These are phyloP conservation scores for Candida broadrunensis DNA, from an alignment of 805 yeast species.

Conservation along the genomic window DNA sequence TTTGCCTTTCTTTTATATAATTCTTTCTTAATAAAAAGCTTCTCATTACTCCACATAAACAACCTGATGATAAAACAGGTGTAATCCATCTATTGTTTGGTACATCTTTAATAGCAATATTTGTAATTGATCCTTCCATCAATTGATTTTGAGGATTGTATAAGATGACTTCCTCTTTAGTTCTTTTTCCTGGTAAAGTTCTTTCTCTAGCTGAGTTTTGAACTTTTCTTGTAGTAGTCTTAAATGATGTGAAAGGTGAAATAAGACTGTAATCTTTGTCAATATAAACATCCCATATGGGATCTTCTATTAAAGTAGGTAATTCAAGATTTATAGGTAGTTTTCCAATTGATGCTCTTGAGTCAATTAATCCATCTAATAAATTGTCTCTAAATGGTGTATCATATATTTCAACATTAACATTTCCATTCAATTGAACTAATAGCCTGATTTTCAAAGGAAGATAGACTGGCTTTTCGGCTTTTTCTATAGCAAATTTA, in stretches of 20 bases:
- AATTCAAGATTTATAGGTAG: not conserved
- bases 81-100: constrained; percentile 63
- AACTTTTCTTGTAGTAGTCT: constrained; percentile 70
- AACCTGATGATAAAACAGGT: constrained; percentile 75
- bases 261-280: constrained; percentile 51
- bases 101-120: constrained; percentile 60
- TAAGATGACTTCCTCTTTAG: constrained; percentile 67
- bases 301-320: constrained; percentile 5
- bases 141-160: constrained; percentile 54
- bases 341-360: not conserved
- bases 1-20: constrained; percentile 50
- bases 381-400: constrained; percentile 22
- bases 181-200: constrained; percentile 35
- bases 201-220: constrained; percentile 64
- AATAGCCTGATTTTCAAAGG: constrained; percentile 35
- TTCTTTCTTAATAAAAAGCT: constrained; percentile 56
- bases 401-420: constrained; percentile 30
- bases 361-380: constrained; percentile 22
- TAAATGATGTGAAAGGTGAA: constrained; percentile 82
- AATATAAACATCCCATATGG: constrained; percentile 58
- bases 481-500: constrained; percentile 20
- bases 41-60: constrained; percentile 81
- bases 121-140: constrained; percentile 81
- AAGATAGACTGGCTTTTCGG: constrained; percentile 15
- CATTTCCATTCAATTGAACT: constrained; percentile 23